Base-by-base conservation (phyloP, 495 filamentous ascomycete genomes). In the Tuber indicum region DNA sequence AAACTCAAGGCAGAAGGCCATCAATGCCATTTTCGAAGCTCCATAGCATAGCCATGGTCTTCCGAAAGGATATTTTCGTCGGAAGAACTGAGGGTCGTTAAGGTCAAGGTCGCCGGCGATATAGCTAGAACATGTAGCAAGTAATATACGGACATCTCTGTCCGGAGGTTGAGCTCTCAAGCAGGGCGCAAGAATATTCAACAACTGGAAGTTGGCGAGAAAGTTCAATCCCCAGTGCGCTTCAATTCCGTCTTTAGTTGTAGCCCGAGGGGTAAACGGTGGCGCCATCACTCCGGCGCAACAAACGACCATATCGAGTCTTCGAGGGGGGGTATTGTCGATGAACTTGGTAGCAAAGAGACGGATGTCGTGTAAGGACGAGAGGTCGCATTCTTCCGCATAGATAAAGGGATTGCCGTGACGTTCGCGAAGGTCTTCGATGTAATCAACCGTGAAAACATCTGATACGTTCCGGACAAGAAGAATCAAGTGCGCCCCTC, bases 261-360 rank as follows among this genome's bases (percentile, higher is more conserved):
- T 84, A 0, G 81, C 83, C 19, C 88, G 84, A 58, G 86, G 83
- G 32, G 86, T 85, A 12, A 88, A 89, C 3, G 87, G 88, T 1
- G 94, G 89, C 0, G 92, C 95, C 62, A 92, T 84, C 1, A 91
- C 91, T 49, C 91, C 90, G 6, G 90, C 96, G 84, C 93, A 96
- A 26, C 98, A 88, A 70, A 99, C 90, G 39, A 99, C 86, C 90
- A 95, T 93, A 84, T 99, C 96, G 7, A 99, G 86, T n/a, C 96
- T 89, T 52, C 96, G 89, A 36, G 94, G 92, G 0, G 96, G 94
- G 43, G 91, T 89, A 84, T 98, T 99, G 85, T 99, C 94, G 80
- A 98, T 92, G 94, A 96, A 99, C 86, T 94, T 94, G 3, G 96
- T 99, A n/a, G 96, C 96, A 83, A 99, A 99, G 76, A 90, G 87